Evolutionary conservation across 129 eudicot species (phyloP), one percentile per base, ranked within the genome.

Genomic region (Centaurea solstitialis): DNA sequence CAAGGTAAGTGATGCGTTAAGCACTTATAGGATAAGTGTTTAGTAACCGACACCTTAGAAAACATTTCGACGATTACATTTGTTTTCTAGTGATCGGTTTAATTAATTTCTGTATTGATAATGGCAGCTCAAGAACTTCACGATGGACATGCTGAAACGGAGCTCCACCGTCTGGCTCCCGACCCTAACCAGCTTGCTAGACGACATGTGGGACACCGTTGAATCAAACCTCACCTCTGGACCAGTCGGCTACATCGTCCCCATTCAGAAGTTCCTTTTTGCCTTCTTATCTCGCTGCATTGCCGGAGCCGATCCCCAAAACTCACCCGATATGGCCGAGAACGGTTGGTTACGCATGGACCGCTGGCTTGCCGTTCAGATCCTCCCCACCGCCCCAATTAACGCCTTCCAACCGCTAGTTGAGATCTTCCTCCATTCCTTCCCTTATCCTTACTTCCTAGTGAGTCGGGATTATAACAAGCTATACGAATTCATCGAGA

Each of bases 351-450:
- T 22, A 0, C 79, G 79, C 6, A 83, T 83, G 86, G 67, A 20
- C 69, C 86, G 86, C 1, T 83, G 86, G 86, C 82, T 83, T 20
- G 86, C 74, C 3, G 41, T 83, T 28, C 86, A 83, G 21, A 20
- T 83, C 82, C 79, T 83, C 9, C 86, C 86, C n/a, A 61, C 86
- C 3, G 18, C 71, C 74, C 86, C 86, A 12, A 77, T 83, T 71
- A 67, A 73, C 17, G 68, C 67, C 21, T 78, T 79, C 57, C 79
- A 89, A 80, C 75, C 85, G 50, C 73, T 92, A 1, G 90, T 79
- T 7, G 97, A 92, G 76, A 23, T 87, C 68, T 12, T 86, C 20
- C 66, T 90, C 7, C 94, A 85, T 70, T 80, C 86, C 7, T 84
- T 92, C 22, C 70, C 82, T 1, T 61, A 80, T 11, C 94, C 97